Percentiles rank a stretch among this genome's conserved stretches.
Conservation (phyloP, 257 asterid genomes). For the Avicennia marina region DNA sequence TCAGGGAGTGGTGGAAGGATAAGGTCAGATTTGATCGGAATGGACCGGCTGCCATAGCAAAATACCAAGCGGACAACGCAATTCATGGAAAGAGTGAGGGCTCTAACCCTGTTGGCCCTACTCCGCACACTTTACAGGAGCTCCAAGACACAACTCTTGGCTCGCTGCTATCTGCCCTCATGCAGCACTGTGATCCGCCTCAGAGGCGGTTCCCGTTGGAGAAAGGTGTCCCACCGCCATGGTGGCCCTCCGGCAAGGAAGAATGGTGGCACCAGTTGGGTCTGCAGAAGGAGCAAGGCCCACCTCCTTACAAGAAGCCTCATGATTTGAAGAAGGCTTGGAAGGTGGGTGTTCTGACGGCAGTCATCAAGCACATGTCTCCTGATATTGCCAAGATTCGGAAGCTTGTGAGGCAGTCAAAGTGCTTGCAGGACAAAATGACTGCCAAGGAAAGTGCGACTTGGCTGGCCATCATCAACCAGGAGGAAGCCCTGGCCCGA, state of each 20-base stretch:
- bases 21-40: slow-evolving; percentile 57
- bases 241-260: slow-evolving; percentile 64
- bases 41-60: slow-evolving; percentile 54
- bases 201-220: slow-evolving; percentile 59
- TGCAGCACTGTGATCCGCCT: slow-evolving; percentile 71
- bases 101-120: slow-evolving; percentile 32
- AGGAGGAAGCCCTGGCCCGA: slow-evolving; percentile 53
- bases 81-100: slow-evolving; percentile 36
- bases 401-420: slow-evolving; percentile 52
- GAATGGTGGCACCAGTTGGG: slow-evolving; percentile 72
- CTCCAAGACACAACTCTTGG: slow-evolving; percentile 68
- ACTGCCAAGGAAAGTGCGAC: slow-evolving; percentile 70
- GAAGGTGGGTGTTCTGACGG: slow-evolving; percentile 62
- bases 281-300: slow-evolving; percentile 38
- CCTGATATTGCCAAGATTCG: slow-evolving; percentile 62
- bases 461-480: slow-evolving; percentile 53
- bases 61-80: slow-evolving; percentile 38
- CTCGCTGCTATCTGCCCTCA: slow-evolving; percentile 48
- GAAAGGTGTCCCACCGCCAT: slow-evolving; percentile 54
- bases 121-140: slow-evolving; percentile 58
- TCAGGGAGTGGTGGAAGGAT: slow-evolving; percentile 71
- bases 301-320: slow-evolving; percentile 63
- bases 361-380: slow-evolving; percentile 57
- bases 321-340: slow-evolving; percentile 65
- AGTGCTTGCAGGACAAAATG: slow-evolving; percentile 62